Conservation (phyloP, 768 basidiomycete genomes). For the Termitomyces sp. region DNA sequence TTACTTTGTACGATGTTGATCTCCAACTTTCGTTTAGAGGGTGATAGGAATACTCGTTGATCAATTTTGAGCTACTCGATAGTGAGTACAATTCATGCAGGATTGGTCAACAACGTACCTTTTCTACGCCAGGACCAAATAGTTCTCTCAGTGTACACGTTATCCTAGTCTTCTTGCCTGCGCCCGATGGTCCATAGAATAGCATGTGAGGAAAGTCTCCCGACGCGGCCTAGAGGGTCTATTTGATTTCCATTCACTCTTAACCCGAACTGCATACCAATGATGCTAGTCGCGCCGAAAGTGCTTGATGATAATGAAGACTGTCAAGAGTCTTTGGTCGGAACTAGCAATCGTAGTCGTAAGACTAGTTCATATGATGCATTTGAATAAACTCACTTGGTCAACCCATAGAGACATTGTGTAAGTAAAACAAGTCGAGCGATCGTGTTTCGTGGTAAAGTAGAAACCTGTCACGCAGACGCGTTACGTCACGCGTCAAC, state of each 20-base stretch:
- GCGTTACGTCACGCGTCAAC: conserved; percentile 19
- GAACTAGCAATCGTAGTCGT: conserved; percentile 47
- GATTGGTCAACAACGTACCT: conserved; percentile 47
- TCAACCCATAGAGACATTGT: conserved; percentile 73
- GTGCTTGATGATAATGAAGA: conserved; percentile 82
- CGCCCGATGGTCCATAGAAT: conserved; percentile 96
- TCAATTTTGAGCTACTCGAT: conserved; percentile 86
- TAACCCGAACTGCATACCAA: conserved; percentile 47
- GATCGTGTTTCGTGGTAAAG: background rate
- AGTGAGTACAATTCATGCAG: background rate
- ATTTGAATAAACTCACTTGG: conserved; percentile 34
- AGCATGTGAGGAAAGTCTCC: conserved; percentile 98
- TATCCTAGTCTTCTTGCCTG: conserved; percentile 97
- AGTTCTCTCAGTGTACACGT: conserved; percentile 84
- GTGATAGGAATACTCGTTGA: conserved; percentile 92
- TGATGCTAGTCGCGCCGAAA: conserved; percentile 78
- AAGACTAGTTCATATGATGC: background rate
- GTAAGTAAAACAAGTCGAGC: background rate
- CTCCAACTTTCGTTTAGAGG: conserved; percentile 91
- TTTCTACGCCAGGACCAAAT: conserved; percentile 91
- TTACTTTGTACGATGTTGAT: conserved; percentile 98
- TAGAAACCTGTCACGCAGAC: conserved; percentile 10
- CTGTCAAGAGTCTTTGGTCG: conserved; percentile 83
- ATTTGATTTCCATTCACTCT: background rate
- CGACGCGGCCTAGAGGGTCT: conserved; percentile 61